Percentiles rank a stretch among this genome's conserved stretches.
Evolutionary conservation across 768 basidiomycete species (phyloP).

Genomic region (Russula compacta): DNA sequence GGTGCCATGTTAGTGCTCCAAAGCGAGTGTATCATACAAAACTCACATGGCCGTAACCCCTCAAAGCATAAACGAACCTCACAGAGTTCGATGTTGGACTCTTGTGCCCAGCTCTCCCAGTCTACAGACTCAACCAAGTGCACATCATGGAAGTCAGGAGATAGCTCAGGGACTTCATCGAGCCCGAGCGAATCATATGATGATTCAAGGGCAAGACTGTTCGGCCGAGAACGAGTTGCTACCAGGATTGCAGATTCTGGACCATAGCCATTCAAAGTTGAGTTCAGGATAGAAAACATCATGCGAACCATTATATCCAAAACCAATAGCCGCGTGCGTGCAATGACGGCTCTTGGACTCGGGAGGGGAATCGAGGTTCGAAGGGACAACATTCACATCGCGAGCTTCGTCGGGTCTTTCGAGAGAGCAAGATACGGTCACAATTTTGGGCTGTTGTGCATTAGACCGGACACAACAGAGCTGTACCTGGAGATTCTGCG

Average conservation of each 20-base stretch:
- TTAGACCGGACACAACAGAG: neutral
- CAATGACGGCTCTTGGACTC: conserved; percentile 8
- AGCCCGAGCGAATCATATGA: conserved; percentile 6
- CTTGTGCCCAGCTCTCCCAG: conserved; percentile 20
- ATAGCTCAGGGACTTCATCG: conserved; percentile 5
- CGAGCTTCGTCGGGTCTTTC: conserved; percentile 9
- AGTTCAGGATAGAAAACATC: neutral
- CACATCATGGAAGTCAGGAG: conserved; percentile 3
- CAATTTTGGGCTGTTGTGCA: neutral
- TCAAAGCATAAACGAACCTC: conserved; percentile 19
- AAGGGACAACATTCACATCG: neutral
- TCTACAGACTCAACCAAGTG: conserved; percentile 9
- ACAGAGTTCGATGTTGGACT: conserved; percentile 12
- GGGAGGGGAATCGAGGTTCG: neutral
- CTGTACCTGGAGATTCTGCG: conserved; percentile 14
- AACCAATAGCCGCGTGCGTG: conserved; percentile 16
- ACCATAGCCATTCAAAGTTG: neutral
- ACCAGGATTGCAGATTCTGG: conserved; percentile 18
- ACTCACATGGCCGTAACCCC: conserved; percentile 10
- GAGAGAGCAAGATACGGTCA: conserved; percentile 16
- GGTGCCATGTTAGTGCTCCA: neutral
- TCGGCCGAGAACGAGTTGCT: conserved; percentile 17
- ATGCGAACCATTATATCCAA: conserved; percentile 16
- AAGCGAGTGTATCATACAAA: neutral
- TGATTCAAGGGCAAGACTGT: neutral